Percentiles rank a stretch among this genome's conserved stretches.
These are phyloP conservation scores for Pisolithus thermaeus DNA, from an alignment of 1,284 basidiomycete species.

Conservation along the genomic window DNA sequence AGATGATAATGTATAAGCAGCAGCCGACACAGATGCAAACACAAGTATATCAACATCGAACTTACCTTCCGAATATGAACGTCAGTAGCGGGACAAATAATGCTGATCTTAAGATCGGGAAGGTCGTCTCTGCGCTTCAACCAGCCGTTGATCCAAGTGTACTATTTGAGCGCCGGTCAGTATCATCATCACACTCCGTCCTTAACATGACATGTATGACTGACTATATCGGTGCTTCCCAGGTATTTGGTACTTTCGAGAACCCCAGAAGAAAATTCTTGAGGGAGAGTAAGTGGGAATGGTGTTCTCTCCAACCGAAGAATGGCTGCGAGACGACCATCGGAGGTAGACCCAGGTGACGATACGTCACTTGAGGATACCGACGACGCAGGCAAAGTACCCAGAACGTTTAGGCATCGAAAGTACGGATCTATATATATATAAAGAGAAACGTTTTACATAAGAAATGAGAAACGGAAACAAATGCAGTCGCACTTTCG, in stretches of 20 bases:
- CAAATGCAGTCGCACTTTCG: constrained; percentile 15
- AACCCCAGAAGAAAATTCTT: constrained; percentile 13
- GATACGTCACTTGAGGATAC: neutral
- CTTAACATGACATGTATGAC: constrained; percentile 4
- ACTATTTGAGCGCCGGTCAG: constrained; percentile 19
- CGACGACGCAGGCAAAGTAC: constrained; percentile 20
- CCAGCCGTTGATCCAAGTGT: constrained; percentile 43
- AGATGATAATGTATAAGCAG: neutral
- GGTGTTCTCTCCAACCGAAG: constrained; percentile 56
- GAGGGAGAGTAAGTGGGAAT: constrained; percentile 34
- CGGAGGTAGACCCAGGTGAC: neutral
- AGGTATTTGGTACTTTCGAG: constrained; percentile 32
- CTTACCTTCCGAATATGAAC: constrained; percentile 73
- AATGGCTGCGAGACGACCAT: constrained; percentile 37
- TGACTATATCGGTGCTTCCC: constrained; percentile 45
- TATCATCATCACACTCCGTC: neutral
- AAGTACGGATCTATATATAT: constrained; percentile 18
- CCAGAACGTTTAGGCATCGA: constrained; percentile 22
- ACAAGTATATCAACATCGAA: neutral
- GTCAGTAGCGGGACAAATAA: constrained; percentile 80
- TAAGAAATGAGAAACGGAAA: neutral
- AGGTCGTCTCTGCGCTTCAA: constrained; percentile 17
- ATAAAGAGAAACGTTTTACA: neutral
- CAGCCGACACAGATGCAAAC: neutral
- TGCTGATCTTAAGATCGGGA: constrained; percentile 57